phyloP scores from a whole-genome alignment of 805 yeast species.

The Kurtzmaniella fragi region DNA sequence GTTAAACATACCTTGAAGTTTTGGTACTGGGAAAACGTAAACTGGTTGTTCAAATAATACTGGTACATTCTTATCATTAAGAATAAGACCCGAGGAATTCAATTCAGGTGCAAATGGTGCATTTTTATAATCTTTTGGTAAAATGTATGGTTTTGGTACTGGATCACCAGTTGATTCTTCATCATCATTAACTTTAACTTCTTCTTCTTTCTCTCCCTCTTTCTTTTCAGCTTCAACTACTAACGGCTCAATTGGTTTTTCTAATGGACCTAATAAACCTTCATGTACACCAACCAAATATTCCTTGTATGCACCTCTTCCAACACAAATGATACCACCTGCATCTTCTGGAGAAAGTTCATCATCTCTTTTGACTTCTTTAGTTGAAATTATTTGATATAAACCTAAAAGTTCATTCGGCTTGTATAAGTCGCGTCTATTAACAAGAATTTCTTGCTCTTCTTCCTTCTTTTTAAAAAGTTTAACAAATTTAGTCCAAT shows the following conservation, averaged over 20 bases:
- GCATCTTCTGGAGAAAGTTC: conserved; percentile 40
- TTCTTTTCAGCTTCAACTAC: conserved; percentile 19
- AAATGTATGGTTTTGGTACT: conserved; percentile 62
- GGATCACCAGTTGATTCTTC: conserved; percentile 30
- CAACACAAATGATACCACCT: conserved; percentile 89
- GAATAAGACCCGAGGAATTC: conserved; percentile 23
- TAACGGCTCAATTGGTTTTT: conserved; percentile 27
- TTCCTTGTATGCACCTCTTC: conserved; percentile 95
- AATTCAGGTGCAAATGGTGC: conserved; percentile 60
- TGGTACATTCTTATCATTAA: conserved; percentile 40
- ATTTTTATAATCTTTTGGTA: conserved; percentile 49
- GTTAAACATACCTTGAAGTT: conserved; percentile 69
- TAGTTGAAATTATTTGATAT: conserved; percentile 29
- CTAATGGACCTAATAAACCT: conserved; percentile 90
- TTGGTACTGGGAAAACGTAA: conserved; percentile 69
- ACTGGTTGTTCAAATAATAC: conserved; percentile 74
- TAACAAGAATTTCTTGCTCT: conserved; percentile 16
- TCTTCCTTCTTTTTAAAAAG: conserved; percentile 17
- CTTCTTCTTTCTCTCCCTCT: conserved; percentile 9
- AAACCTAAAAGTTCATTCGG: conserved; percentile 55
- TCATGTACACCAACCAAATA: conserved; percentile 88
- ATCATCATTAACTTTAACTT: conserved; percentile 18
- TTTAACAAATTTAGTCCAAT: conserved; percentile 24
- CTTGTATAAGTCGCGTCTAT: conserved; percentile 33
- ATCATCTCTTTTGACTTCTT: conserved; percentile 44